Evolutionary conservation across 2,329 filamentous ascomycete genomes (phyloP).

Genomic region (Leptographium wingfieldii): DNA sequence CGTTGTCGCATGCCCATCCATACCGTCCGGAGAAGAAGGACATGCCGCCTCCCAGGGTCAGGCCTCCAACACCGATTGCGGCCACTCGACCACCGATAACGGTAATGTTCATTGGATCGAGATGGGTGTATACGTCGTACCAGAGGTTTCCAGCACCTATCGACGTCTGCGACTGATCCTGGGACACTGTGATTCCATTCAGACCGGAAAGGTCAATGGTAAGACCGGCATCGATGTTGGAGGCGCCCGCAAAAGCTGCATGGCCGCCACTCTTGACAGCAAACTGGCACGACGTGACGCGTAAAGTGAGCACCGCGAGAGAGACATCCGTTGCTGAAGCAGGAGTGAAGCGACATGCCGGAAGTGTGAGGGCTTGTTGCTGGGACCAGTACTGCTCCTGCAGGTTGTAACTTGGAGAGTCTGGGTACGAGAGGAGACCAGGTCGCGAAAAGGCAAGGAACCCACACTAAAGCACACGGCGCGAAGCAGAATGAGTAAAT

Average conservation of each 20-base stretch:
- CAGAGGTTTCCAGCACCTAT: slow-evolving; percentile 34
- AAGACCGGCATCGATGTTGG: slow-evolving; percentile 27
- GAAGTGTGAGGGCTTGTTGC: slow-evolving; percentile 13
- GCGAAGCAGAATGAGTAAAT: not conserved
- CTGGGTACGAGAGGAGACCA: slow-evolving; percentile 12
- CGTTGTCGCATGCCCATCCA: slow-evolving; percentile 37
- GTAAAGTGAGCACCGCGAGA: slow-evolving; percentile 13
- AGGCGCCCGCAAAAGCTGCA: slow-evolving; percentile 28
- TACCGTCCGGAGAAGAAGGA: slow-evolving; percentile 38
- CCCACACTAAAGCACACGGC: not conserved
- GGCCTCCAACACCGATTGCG: slow-evolving; percentile 35
- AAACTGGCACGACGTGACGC: slow-evolving; percentile 21
- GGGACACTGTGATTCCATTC: slow-evolving; percentile 23
- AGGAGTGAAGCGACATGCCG: slow-evolving; percentile 12
- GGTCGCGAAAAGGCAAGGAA: slow-evolving; percentile 3
- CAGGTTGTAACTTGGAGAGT: slow-evolving; percentile 12
- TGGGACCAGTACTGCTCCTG: slow-evolving; percentile 21
- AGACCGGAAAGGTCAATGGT: slow-evolving; percentile 31
- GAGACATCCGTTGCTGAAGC: slow-evolving; percentile 16
- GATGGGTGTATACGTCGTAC: slow-evolving; percentile 25
- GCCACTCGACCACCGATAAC: slow-evolving; percentile 31
- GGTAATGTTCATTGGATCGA: slow-evolving; percentile 29
- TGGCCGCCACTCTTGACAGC: slow-evolving; percentile 37
- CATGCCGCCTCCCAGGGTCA: slow-evolving; percentile 39
- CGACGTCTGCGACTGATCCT: not conserved